Evolutionary conservation across 441 rosid species (phyloP), one percentile per base, ranked within the genome.

Genomic region (Arabidopsis hybrid): DNA sequence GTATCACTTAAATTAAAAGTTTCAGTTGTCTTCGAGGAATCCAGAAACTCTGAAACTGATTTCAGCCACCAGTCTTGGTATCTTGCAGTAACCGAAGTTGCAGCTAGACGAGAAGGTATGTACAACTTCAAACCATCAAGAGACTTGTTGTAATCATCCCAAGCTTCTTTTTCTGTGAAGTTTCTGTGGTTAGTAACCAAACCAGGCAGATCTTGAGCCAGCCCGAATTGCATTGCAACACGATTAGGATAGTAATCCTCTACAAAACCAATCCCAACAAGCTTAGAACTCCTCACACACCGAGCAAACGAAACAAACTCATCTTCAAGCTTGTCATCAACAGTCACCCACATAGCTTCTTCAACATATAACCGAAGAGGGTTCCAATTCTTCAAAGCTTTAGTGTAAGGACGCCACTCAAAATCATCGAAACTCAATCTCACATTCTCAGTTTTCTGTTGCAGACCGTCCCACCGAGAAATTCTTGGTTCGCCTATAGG

Each of bases 171-270:
- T 12, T 13, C 71, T 40, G 50, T 35, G 18, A 31, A 62, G 13
- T 42, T 73, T 17, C 66, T 36, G 45, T 75, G 65, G 18, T 55
- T 1, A 61, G 18, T 43, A 58, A 69, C 55, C 13, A 18, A 11
- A 56, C 61, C 73, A 1, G 88, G 95, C 59, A 85, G 42, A 69
- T 85, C 91, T 75, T 89, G 92, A 75, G 83, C 87, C 65, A 86
- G 14, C 2, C 89, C 88, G 31, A 89, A 86, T 51, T 87, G 89
- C 88, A 73, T 80, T 1, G 86, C 86, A 42, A 85, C 92, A 36
- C 88, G 72, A 71, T 87, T 85, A 0, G 95, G 95, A 49, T 67
- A 67, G 77, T 87, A 87, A 56, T 66, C 78, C 68, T 89, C 80
- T 2, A 81, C 21, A 46, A 71, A 79, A n/a, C 67, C 62, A 1